Evolutionary conservation across 2,329 filamentous ascomycete species (phyloP).

Genomic region (Clonostachys rhizophaga): DNA sequence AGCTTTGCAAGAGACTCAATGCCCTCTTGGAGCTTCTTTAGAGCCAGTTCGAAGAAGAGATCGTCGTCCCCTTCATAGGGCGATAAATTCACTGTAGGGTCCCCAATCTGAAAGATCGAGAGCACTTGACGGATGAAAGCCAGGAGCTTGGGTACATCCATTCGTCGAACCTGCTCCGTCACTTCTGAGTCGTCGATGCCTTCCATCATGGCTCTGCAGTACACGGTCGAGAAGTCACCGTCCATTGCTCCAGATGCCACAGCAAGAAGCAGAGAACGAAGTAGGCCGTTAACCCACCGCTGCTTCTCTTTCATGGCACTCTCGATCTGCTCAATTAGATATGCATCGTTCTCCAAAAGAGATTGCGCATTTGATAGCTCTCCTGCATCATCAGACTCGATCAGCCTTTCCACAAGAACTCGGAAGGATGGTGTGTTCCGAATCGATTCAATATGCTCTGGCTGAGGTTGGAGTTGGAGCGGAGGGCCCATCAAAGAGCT

Average conservation of each 20-base stretch:
- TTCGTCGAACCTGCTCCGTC: slow-evolving; percentile 54
- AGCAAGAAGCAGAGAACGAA: slow-evolving; percentile 44
- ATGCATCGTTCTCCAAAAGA: slow-evolving; percentile 56
- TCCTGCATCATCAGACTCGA: slow-evolving; percentile 29
- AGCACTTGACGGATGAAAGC: slow-evolving; percentile 16
- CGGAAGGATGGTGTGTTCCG: slow-evolving; percentile 68
- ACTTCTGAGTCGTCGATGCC: slow-evolving; percentile 36
- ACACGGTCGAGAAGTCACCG: slow-evolving; percentile 47
- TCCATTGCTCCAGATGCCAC: slow-evolving; percentile 27
- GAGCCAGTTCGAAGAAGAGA: not conserved
- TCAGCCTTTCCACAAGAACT: slow-evolving; percentile 36
- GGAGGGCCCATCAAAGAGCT: slow-evolving; percentile 51
- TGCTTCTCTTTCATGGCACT: slow-evolving; percentile 19
- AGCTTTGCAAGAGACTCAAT: slow-evolving; percentile 29
- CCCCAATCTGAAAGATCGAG: slow-evolving; percentile 24
- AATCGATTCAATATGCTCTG: slow-evolving; percentile 61
- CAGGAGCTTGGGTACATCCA: slow-evolving; percentile 28
- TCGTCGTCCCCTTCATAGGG: not conserved
- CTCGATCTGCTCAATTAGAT: slow-evolving; percentile 41
- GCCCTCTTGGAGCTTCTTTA: no score
- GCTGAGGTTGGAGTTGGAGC: slow-evolving; percentile 33
- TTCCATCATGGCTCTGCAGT: slow-evolving; percentile 42
- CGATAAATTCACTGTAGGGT: slow-evolving; percentile 22
- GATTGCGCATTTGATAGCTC: slow-evolving; percentile 34
- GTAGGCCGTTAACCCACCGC: slow-evolving; percentile 28